A percentile compares a stretch with the other conserved stretches of the same genome.
Evolutionary conservation across 2,329 filamentous ascomycete genomes (phyloP).

Genomic region (Alternaria rosae): DNA sequence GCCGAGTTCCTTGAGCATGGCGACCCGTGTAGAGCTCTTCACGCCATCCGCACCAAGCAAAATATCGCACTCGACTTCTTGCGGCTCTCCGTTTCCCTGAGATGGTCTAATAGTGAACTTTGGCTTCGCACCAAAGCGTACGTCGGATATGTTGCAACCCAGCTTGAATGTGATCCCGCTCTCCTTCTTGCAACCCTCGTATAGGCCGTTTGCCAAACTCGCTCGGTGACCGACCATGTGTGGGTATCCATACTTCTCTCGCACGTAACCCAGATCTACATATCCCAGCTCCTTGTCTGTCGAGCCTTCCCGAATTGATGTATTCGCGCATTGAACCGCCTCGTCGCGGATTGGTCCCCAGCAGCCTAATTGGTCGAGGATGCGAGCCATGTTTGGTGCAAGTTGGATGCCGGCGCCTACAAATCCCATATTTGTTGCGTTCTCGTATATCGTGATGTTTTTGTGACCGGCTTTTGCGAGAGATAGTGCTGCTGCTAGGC

Average conservation of each 20-base stretch:
- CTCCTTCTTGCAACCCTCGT: conserved; percentile 72
- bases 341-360: conserved; percentile 75
- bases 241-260: conserved; percentile 72
- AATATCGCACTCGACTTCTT: conserved; percentile 60
- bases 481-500: conserved; percentile 73
- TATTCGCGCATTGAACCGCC: conserved; percentile 73
- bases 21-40: conserved; percentile 56
- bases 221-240: conserved; percentile 83
- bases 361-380: conserved; percentile 75
- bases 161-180: conserved; percentile 73
- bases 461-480: conserved; percentile 79
- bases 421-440: conserved; percentile 76
- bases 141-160: conserved; percentile 61
- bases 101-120: conserved; percentile 65
- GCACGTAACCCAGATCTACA: conserved; percentile 73
- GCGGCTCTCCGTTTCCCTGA: conserved; percentile 61
- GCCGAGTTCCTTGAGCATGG: conserved; percentile 63
- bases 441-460: conserved; percentile 76
- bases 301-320: conserved; percentile 76
- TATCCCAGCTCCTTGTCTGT: conserved; percentile 73
- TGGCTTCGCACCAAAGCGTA: conserved; percentile 66
- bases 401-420: conserved; percentile 87
- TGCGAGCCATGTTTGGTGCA: conserved; percentile 80
- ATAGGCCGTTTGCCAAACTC: conserved; percentile 73
- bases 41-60: conserved; percentile 59